Percentiles rank a stretch among this genome's conserved stretches.
Conservation (phyloP, 2,329 filamentous ascomycete species). For the Cladosporium halotolerans region DNA sequence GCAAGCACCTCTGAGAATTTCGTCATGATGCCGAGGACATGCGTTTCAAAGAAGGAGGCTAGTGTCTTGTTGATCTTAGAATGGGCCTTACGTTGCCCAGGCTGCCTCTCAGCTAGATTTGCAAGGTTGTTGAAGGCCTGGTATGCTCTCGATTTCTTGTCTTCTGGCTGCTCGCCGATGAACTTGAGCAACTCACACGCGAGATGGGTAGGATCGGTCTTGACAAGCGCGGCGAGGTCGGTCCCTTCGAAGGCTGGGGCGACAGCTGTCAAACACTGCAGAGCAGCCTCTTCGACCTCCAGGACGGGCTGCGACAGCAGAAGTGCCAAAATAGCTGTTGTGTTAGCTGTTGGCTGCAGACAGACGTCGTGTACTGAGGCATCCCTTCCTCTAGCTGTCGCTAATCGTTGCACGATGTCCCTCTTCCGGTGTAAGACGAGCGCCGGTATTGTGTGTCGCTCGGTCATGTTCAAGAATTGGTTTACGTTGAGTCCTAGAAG, state of each 20-base stretch:
- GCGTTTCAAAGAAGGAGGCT: constrained; percentile 69
- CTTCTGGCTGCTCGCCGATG: constrained; percentile 60
- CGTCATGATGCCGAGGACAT: constrained; percentile 82
- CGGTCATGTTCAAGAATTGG: constrained; percentile 68
- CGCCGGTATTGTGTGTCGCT: constrained; percentile 77
- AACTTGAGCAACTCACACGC: constrained; percentile 77
- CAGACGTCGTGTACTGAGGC: constrained; percentile 56
- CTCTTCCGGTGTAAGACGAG: constrained; percentile 71
- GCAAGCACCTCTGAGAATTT: constrained; percentile 74
- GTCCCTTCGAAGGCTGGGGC: constrained; percentile 63
- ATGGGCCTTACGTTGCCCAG: constrained; percentile 37
- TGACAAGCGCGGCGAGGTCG: constrained; percentile 62
- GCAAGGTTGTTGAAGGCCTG: constrained; percentile 45
- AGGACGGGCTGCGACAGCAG: constrained; percentile 51
- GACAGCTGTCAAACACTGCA: constrained; percentile 61
- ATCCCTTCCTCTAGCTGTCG: constrained; percentile 55
- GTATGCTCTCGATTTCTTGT: constrained; percentile 35
- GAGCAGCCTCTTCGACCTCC: constrained; percentile 61
- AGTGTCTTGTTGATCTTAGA: constrained; percentile 53
- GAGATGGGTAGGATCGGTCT: constrained; percentile 67
- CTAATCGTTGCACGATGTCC: constrained; percentile 75
- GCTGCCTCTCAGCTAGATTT: constrained; percentile 44
- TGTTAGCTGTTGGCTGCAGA: constrained; percentile 49
- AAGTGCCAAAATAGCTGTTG: constrained; percentile 53
- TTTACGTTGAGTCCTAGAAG: constrained; percentile 69